phyloP scores from a whole-genome alignment of 768 basidiomycete genomes.

The Trametes maxima region DNA sequence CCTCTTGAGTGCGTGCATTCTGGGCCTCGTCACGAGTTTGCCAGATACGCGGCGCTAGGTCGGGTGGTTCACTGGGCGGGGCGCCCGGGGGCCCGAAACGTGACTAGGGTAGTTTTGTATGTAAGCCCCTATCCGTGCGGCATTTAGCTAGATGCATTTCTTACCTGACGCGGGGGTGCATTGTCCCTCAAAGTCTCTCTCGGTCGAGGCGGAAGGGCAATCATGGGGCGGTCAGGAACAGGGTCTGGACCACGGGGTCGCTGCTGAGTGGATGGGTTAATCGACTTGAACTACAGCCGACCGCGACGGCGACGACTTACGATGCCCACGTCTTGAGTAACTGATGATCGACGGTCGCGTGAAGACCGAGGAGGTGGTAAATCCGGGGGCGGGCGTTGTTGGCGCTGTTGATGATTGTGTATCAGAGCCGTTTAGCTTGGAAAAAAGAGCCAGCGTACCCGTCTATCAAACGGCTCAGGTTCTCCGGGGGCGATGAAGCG shows the following conservation, averaged over 20 bases:
- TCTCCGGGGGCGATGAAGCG: neutral
- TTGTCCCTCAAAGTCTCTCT: neutral
- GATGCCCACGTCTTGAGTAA: constrained; percentile 1
- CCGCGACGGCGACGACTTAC: neutral
- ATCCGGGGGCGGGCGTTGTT: neutral
- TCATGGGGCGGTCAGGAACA: neutral
- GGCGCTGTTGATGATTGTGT: neutral
- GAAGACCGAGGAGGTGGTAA: neutral
- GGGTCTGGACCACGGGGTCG: neutral
- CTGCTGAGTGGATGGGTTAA: neutral
- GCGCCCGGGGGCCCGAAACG: constrained; percentile 21
- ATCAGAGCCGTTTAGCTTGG: neutral
- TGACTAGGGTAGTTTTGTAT: constrained; percentile 7
- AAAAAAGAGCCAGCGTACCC: neutral
- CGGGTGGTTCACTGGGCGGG: neutral
- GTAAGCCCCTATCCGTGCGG: no score
- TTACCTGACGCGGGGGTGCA: constrained; percentile 14
- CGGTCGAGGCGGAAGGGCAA: constrained; percentile 7
- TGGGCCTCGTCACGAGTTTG: constrained; percentile 28
- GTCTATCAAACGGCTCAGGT: neutral
- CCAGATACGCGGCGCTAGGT: constrained; percentile 25
- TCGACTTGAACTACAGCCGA: neutral
- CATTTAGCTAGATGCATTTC: neutral
- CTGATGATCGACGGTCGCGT: constrained; percentile 7
- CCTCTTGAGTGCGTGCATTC: neutral